Percentiles rank a stretch among this genome's conserved stretches.
phyloP scores from a whole-genome alignment of 2,329 filamentous ascomycete species.

The Calonectria hongkongensis region DNA sequence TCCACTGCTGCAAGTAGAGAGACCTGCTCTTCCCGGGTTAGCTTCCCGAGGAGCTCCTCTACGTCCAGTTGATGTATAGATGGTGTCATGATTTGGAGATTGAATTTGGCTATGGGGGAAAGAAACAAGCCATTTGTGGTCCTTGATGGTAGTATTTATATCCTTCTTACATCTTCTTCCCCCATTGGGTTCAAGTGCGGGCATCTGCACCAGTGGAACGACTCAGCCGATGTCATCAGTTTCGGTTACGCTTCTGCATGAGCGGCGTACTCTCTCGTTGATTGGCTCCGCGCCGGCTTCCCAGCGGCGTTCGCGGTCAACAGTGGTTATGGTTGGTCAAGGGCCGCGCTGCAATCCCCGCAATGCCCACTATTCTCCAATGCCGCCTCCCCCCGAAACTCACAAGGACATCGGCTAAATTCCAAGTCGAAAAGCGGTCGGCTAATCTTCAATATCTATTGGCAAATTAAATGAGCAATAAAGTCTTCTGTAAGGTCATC shows the following conservation, averaged over 20 bases:
- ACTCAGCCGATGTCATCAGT: background rate
- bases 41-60: background rate
- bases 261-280: background rate
- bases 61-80: background rate
- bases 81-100: background rate
- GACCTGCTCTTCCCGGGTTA: constrained; percentile 11
- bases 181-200: background rate
- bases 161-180: background rate
- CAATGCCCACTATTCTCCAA: background rate
- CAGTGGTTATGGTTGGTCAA: background rate
- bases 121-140: too few species aligned
- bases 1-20: constrained; percentile 25
- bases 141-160: background rate
- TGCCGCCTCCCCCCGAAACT: background rate
- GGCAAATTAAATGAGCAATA: too few species aligned
- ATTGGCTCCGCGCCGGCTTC: constrained; percentile 10
- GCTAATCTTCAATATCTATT: too few species aligned
- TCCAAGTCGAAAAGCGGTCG: too few species aligned
- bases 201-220: background rate
- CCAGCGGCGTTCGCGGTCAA: background rate
- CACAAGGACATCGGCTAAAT: background rate
- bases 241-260: background rate
- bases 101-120: too few species aligned
- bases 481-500: too few species aligned
- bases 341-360: background rate